A percentile compares a stretch with the other conserved stretches of the same genome.
phyloP scores from a whole-genome alignment of 2,329 filamentous ascomycete species.

The Ophiostoma sp. region DNA sequence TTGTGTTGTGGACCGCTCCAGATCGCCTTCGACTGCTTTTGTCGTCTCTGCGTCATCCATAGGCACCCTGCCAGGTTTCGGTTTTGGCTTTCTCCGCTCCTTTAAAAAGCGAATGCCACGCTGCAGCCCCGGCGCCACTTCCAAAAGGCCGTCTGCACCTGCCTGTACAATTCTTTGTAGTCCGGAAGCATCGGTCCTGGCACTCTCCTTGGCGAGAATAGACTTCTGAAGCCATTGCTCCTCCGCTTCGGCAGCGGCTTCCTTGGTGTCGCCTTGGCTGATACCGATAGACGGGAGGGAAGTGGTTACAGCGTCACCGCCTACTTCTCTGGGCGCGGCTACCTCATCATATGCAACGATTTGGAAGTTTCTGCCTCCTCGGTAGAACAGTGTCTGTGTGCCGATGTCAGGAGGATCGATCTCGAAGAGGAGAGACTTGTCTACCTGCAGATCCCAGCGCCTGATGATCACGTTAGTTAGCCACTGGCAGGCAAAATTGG shows the following conservation, averaged over 20 bases:
- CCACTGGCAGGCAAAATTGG: neutral
- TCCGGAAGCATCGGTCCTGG: slow-evolving; percentile 25
- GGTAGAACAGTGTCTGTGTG: slow-evolving; percentile 88
- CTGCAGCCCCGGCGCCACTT: slow-evolving; percentile 77
- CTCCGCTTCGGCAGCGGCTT: slow-evolving; percentile 80
- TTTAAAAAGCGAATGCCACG: slow-evolving; percentile 73
- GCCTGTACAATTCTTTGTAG: slow-evolving; percentile 77
- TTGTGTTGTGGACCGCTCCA: slow-evolving; percentile 46
- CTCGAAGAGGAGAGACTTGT: slow-evolving; percentile 81
- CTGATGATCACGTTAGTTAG: slow-evolving; percentile 28
- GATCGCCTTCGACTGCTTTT: slow-evolving; percentile 67
- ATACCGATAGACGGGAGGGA: slow-evolving; percentile 95
- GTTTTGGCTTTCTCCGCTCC: slow-evolving; percentile 50
- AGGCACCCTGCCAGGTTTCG: slow-evolving; percentile 41
- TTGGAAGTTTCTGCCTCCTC: slow-evolving; percentile 86
- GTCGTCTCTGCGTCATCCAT: slow-evolving; percentile 61
- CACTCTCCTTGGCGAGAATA: slow-evolving; percentile 33
- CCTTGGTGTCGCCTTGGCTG: slow-evolving; percentile 80
- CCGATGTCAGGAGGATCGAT: slow-evolving; percentile 89
- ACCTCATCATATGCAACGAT: slow-evolving; percentile 95
- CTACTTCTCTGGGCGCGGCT: slow-evolving; percentile 83
- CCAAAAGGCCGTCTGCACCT: slow-evolving; percentile 71
- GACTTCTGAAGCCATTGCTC: slow-evolving; percentile 47
- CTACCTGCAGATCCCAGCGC: slow-evolving; percentile 76
- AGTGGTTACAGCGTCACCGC: slow-evolving; percentile 76